A percentile compares a stretch with the other conserved stretches of the same genome.
phyloP scores from a whole-genome alignment of 805 yeast species.

The Yamadazyma insecticola region DNA sequence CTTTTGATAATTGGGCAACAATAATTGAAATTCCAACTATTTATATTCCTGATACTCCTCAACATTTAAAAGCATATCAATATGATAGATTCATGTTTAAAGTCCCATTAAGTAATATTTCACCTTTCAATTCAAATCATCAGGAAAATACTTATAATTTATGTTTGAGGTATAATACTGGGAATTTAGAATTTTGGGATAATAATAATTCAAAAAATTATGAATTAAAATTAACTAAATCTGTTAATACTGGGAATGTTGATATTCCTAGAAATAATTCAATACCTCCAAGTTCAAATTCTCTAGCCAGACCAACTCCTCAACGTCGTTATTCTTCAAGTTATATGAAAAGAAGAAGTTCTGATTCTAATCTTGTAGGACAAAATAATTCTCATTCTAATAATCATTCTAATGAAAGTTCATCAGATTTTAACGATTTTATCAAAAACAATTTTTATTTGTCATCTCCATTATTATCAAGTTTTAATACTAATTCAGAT shows the following conservation, averaged over 20 bases:
- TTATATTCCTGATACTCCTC: slow-evolving; percentile 54
- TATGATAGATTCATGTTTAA: slow-evolving; percentile 73
- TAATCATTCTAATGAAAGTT: slow-evolving; percentile 2
- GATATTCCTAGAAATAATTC: too few relatives aligned
- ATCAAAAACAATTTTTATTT: slow-evolving; percentile 31
- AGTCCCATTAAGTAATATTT: slow-evolving; percentile 44
- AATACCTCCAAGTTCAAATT: too few relatives aligned
- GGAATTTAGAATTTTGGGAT: slow-evolving; percentile 67
- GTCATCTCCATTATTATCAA: slow-evolving; percentile 32
- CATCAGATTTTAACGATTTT: slow-evolving; percentile 22
- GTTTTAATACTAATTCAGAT: slow-evolving; percentile 3
- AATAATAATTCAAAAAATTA: slow-evolving; percentile 63
- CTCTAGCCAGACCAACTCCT: not conserved
- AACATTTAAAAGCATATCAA: slow-evolving; percentile 41
- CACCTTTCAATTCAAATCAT: slow-evolving; percentile 15
- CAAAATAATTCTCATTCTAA: too few relatives aligned
- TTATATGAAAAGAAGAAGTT: slow-evolving; percentile 28
- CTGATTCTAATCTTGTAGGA: too few relatives aligned
- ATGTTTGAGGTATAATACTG: slow-evolving; percentile 54
- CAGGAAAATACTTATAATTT: slow-evolving; percentile 31
- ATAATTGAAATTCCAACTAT: slow-evolving; percentile 62
- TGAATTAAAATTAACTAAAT: slow-evolving; percentile 41
- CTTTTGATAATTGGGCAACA: slow-evolving; percentile 76
- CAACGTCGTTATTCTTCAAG: slow-evolving; percentile 33
- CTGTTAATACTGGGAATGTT: too few relatives aligned